Base-by-base conservation (phyloP, 140 eudicot species). In the Ambrosia hybrid region DNA sequence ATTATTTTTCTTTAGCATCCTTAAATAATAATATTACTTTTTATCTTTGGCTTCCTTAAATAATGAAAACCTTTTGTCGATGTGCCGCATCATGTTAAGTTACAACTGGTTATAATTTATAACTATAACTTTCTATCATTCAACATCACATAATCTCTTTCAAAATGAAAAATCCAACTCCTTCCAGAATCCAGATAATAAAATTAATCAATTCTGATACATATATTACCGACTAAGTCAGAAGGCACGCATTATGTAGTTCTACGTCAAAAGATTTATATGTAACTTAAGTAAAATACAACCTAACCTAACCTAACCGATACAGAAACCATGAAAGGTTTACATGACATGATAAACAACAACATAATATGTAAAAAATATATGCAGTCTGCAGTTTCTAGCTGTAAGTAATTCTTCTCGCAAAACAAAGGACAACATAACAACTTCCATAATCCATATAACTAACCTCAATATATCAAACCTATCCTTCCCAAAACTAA, bases 401-500 rank as follows among this genome's bases (percentile, higher is more conserved):
- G 6, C 4, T 41, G 46, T 41, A 41, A 41, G 4, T 41, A 8
- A 41, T 8, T 5, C 34, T 30, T 30, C 2, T 30, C 34, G 2
- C 34, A 30, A 5, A 41, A 41, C 46, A 6, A 41, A 41, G 9
- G 46, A 41, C 46, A 41, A 8, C 46, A 41, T 41, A 41, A 41
- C 34, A 68, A 57, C 21, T 34, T 73, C 21, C 46, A 39, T 5
- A 21, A 21, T 21, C 26, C 26, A 21, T 21, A 21, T 21, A 70
- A 78, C 83, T 78, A 65, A 94, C 99, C 96, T 90, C 68, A 94
- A 75, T 4, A 94, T 94, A 81, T 94, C 99, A 11, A 94, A 94
- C 53, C 99, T 89, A 64, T 94, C 99, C 7, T 76, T 77, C 1
- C 96, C 97, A 64, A 94, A 94, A 74, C 87, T 91, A 34, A 91